Evolutionary conservation across 23 red algal genomes (phyloP).

Genomic region (Agarophyton chilense): DNA sequence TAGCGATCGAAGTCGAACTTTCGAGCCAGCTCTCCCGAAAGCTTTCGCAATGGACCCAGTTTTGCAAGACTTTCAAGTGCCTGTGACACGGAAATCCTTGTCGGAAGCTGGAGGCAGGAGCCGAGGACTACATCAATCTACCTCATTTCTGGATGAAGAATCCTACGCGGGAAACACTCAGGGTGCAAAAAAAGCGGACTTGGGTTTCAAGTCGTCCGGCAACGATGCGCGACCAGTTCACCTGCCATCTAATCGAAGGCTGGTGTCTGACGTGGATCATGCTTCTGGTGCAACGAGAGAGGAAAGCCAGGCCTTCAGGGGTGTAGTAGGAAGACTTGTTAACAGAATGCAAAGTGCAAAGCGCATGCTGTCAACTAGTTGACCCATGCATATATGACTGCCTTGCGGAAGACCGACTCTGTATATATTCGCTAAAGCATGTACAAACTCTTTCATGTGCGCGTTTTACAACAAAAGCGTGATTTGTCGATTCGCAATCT

Average conservation of each 20-base stretch:
- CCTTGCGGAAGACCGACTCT: neutral
- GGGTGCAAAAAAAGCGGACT: neutral
- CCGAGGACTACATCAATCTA: neutral
- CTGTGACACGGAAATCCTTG: conserved; percentile 36
- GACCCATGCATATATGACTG: neutral
- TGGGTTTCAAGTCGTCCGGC: neutral
- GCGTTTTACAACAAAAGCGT: neutral
- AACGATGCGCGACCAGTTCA: neutral
- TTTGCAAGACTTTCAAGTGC: conserved; percentile 51
- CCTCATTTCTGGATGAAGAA: conserved; percentile 24
- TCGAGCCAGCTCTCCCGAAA: conserved; percentile 26
- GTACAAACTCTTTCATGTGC: neutral
- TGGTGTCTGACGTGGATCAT: conserved; percentile 38
- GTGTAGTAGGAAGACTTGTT: conserved; percentile 50
- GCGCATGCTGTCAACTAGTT: conserved; percentile 17
- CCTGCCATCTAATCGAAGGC: neutral
- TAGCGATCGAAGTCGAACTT: neutral
- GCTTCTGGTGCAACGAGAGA: neutral
- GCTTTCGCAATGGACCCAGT: conserved; percentile 32
- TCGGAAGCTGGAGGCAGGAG: conserved; percentile 42
- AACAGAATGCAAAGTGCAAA: conserved; percentile 53
- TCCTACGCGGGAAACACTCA: neutral
- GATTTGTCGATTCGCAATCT: neutral
- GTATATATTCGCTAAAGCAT: conserved; percentile 20
- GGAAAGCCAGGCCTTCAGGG: conserved; percentile 19